Base-by-base conservation (phyloP, 1,284 basidiomycete species). In the Pascua guehoae region DNA sequence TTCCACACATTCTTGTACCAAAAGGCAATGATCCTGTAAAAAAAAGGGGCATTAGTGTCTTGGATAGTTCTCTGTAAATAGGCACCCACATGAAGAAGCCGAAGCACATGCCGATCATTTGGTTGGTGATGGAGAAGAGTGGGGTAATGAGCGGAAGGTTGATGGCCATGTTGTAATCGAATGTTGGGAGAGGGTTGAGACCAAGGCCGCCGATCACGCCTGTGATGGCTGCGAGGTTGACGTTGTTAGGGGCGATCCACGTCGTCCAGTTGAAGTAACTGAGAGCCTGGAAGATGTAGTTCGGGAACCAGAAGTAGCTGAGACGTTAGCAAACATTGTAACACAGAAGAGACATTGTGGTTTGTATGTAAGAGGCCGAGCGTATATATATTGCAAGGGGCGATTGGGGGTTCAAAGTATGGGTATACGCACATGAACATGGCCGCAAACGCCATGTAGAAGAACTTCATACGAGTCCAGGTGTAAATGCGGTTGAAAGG, bases 191-290 rank as follows among this genome's bases (percentile, higher is more conserved):
- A 1, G 58, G 57, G 54, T 61, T 58, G 41, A 58, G n/a, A 10
- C 72, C 72, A 17, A 78, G 60, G 40, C 78, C 77, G 18, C 57
- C 63, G 63, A 61, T 51, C n/a, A 51, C 40, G 32, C 67, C 66
- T 16, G 58, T 62, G 40, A 73, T 65, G 41, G 56, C 57, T 54
- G 56, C 60, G n/a, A 69, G 52, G 2, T 47, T 49, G 32, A 65
- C 49, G 49, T 68, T 66, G 55, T 67, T 66, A 12, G 83, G 83
- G 39, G 72, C 76, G 62, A 85, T 84, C 84, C 84, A 85, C 60
- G 78, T 80, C 16, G 84, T 79, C 84, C 84, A 85, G 63, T 81
- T 82, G 70, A 85, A 85, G 58, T 76, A 79, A 12, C 79, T 79
- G 8, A 84, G 74, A 12, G 79, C 81, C 12, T 56, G 57, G 58